Evolutionary conservation across 2,329 filamentous ascomycete species (phyloP), one percentile per base, ranked within the genome.

Genomic region (Claviceps sp.): DNA sequence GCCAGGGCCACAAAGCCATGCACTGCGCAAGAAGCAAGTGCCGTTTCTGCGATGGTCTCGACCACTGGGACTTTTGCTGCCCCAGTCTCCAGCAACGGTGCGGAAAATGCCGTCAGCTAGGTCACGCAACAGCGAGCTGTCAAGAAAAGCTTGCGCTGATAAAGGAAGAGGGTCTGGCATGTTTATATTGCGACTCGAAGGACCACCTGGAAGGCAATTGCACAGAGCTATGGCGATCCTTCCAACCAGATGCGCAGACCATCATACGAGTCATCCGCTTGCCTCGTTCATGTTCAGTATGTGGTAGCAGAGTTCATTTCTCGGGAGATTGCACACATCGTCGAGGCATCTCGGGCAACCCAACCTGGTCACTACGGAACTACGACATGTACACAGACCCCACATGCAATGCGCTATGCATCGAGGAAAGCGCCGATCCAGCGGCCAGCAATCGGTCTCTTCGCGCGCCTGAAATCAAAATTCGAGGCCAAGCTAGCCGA

Each of bases 191-290:
- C 63, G 68, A 68, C 41, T 73, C 73, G 6, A 56, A 60, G 3
- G 69, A 74, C 8, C 85, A 89, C 58, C 58, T 73, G 8, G 84
- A 87, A 60, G 62, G 69, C 13, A 66, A 74, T 2, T 88, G 85
- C 62, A 73, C 76, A 50, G 68, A 73, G 47, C 67, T 83, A 24
- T 87, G 81, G 81, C 71, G 75, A 53, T 79, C 72, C 18, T 83
- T 76, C 61, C 63, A 67, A 13, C 71, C 70, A 2, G 63, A 67
- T 14, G 58, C 65, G 9, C 60, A 65, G 16, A 64, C 64, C 14
- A 65, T 72, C 48, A 70, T 67, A 53, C 78, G 71, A 54, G 77
- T 82, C 41, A 66, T 65, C 48, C 62, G 64, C 34, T 70, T 84
- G 20, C 70, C 71, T 0, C 65, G 71, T 1, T 75, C 71, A 50